Percentiles rank a stretch among this genome's conserved stretches.
Conservation (phyloP, 2,329 filamentous ascomycete genomes). For the Ophiostoma triangulosporum region DNA sequence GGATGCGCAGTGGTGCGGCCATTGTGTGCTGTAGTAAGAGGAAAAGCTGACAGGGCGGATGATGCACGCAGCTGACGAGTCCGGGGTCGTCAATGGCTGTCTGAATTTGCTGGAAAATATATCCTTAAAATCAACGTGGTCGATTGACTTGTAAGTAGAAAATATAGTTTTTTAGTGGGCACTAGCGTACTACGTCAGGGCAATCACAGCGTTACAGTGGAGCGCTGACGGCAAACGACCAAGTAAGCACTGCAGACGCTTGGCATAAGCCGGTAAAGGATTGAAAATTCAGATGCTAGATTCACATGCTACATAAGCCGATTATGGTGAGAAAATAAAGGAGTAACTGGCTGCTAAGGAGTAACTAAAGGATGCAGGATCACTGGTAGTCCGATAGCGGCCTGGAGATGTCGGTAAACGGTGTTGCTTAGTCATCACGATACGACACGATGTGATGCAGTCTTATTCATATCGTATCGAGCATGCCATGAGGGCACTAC, state of each 20-base stretch:
- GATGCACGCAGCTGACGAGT: neutral
- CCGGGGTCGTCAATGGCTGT: neutral
- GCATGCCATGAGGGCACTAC: neutral
- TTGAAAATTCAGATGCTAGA: no score
- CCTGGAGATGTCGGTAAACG: no score
- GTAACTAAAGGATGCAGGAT: no score
- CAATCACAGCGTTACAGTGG: neutral
- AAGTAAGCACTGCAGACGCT: no score
- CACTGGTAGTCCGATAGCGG: no score
- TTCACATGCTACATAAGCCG: no score
- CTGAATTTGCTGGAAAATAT: neutral
- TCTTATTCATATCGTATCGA: neutral
- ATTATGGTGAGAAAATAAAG: no score
- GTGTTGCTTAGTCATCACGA: neutral
- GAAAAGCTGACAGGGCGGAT: neutral
- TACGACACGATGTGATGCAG: no score
- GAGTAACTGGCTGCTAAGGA: no score
- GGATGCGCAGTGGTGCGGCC: neutral
- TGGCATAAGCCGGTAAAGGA: no score
- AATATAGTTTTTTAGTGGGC: conserved; percentile 1
- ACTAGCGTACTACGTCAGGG: conserved; percentile 4
- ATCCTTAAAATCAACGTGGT: neutral
- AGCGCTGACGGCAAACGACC: no score
- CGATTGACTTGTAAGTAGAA: neutral
- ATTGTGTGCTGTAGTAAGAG: neutral